A percentile compares a stretch with the other conserved stretches of the same genome.
Conservation (phyloP, 2,329 filamentous ascomycete genomes). For the Cyphellophora europaea region DNA sequence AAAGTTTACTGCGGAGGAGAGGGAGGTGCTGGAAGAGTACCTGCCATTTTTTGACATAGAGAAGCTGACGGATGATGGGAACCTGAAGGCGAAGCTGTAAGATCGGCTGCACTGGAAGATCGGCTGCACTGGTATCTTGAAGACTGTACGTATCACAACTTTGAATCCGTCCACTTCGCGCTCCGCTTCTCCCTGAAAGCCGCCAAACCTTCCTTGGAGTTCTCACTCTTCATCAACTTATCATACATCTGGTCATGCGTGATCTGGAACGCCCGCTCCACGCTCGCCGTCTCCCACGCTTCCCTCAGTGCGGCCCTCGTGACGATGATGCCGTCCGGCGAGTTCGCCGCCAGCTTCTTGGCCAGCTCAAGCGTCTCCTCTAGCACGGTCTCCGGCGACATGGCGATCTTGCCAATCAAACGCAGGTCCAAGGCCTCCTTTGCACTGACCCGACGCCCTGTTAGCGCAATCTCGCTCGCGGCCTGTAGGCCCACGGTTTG, state of each 20-base stretch:
- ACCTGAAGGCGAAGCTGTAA: neutral
- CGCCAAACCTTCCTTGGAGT: conserved; percentile 63
- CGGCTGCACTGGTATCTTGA: no score
- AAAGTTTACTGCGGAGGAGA: conserved; percentile 6
- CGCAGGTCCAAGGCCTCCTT: conserved; percentile 56
- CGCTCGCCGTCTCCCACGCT: conserved; percentile 63
- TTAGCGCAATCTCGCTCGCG: conserved; percentile 63
- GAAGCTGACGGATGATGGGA: conserved; percentile 1
- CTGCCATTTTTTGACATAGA: conserved; percentile 6
- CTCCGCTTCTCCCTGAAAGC: conserved; percentile 70
- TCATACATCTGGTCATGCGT: conserved; percentile 51
- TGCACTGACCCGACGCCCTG: conserved; percentile 51
- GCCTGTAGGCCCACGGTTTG: conserved; percentile 58
- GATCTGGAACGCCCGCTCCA: conserved; percentile 50
- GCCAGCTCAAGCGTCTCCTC: conserved; percentile 51
- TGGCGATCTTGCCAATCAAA: conserved; percentile 46
- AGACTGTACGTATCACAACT: no score
- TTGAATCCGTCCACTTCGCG: conserved; percentile 46
- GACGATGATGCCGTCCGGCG: conserved; percentile 68
- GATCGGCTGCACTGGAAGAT: no score
- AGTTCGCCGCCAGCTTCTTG: conserved; percentile 51
- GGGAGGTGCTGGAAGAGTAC: conserved; percentile 3
- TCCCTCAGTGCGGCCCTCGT: conserved; percentile 60
- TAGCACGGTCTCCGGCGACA: conserved; percentile 7
- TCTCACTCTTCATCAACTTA: conserved; percentile 36